These are phyloP conservation scores for Penicillium sclerotigenum DNA, from an alignment of 2,329 filamentous ascomycete genomes.

Conservation along the genomic window DNA sequence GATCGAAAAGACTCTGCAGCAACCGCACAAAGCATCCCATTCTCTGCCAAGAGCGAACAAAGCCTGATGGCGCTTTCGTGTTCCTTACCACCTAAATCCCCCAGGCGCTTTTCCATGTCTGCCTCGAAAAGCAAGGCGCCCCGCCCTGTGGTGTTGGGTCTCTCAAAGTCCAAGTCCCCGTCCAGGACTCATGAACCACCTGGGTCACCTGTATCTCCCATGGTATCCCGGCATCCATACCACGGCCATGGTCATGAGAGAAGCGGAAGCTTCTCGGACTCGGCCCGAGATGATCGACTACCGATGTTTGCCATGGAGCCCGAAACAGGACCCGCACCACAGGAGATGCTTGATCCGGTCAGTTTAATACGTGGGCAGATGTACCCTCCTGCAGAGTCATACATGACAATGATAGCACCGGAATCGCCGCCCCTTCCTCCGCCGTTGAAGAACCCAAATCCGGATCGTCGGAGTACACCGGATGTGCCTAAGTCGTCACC, in stretches of 20 bases:
- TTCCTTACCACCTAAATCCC: conserved; percentile 53
- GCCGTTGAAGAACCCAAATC: conserved; percentile 22
- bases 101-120: conserved; percentile 38
- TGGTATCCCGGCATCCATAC: conserved; percentile 47
- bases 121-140: conserved; percentile 35
- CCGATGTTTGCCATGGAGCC: conserved; percentile 50
- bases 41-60: conserved; percentile 44
- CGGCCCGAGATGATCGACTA: conserved; percentile 65
- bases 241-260: conserved; percentile 66
- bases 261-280: conserved; percentile 84
- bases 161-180: conserved; percentile 30
- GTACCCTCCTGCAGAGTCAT: conserved; percentile 76
- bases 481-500: conserved; percentile 29
- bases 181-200: conserved; percentile 23
- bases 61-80: conserved; percentile 60
- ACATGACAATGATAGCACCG: conserved; percentile 65
- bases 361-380: conserved; percentile 84
- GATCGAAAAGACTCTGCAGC: conserved; percentile 36
- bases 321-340: conserved; percentile 48
- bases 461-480: conserved; percentile 31
- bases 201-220: conserved; percentile 26
- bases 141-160: conserved; percentile 43
- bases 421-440: conserved; percentile 44
- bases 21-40: conserved; percentile 36
- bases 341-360: conserved; percentile 68